A percentile compares a stretch with the other conserved stretches of the same genome.
Conservation (phyloP, 192 early-diverging fungal genomes). For the Backusella australiensis region DNA sequence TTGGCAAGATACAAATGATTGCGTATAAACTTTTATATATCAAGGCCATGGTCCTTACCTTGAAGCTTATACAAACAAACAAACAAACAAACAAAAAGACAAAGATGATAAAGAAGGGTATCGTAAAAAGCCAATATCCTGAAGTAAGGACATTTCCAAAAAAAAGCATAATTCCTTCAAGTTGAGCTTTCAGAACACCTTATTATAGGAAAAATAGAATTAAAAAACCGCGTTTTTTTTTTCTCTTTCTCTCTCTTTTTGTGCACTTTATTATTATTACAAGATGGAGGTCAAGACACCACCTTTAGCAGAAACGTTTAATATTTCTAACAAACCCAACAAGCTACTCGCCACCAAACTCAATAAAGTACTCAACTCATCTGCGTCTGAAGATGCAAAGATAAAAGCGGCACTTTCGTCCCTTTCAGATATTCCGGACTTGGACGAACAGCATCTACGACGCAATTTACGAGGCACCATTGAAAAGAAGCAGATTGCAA, state of each 20-base stretch:
- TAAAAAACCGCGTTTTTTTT: not conserved
- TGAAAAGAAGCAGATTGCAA: slow-evolving; percentile 51
- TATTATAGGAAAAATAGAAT: not conserved
- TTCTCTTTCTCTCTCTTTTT: too few relatives aligned
- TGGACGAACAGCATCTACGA: slow-evolving; percentile 29
- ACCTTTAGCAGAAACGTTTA: not conserved
- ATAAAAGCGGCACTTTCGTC: slow-evolving; percentile 25
- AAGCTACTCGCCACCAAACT: slow-evolving; percentile 23
- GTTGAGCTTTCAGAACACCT: not conserved
- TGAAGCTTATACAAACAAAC: too few relatives aligned
- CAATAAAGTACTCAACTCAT: slow-evolving; percentile 19
- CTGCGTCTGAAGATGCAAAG: slow-evolving; percentile 22
- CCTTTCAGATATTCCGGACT: slow-evolving; percentile 19
- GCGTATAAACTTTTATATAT: too few relatives aligned
- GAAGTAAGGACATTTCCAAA: too few relatives aligned
- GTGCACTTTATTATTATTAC: not conserved
- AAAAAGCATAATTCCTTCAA: not conserved
- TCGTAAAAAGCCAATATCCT: too few relatives aligned
- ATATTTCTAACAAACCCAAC: slow-evolving; percentile 27
- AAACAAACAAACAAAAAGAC: too few relatives aligned
- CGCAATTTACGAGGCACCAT: slow-evolving; percentile 60
- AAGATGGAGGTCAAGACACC: slow-evolving; percentile 9
- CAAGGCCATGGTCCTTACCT: too few relatives aligned
- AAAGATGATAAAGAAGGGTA: too few relatives aligned
- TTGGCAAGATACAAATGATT: too few relatives aligned